Evolutionary conservation across 2,329 filamentous ascomycete genomes (phyloP).

Genomic region (Colletotrichum nymphaeae): DNA sequence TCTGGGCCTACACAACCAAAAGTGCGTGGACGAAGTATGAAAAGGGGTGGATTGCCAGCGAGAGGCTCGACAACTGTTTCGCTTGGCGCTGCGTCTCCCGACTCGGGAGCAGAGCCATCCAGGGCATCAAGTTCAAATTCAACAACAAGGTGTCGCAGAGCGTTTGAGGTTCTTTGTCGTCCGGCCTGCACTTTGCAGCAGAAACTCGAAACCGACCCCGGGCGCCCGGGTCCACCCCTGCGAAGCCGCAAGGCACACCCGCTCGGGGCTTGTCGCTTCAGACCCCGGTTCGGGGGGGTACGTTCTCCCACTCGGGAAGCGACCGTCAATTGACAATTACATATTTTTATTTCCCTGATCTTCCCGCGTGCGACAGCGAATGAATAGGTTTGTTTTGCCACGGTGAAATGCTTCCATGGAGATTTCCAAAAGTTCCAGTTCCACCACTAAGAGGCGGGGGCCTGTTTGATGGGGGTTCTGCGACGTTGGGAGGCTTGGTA

Average conservation of each 20-base stretch:
- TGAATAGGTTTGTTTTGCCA: not conserved
- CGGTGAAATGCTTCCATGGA: not conserved
- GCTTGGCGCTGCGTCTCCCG: slow-evolving; percentile 17
- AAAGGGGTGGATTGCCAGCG: not conserved
- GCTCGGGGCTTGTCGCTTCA: slow-evolving; percentile 2
- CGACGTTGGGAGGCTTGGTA: not conserved
- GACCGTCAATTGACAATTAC: not conserved
- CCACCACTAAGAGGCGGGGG: not conserved
- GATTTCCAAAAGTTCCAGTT: not conserved
- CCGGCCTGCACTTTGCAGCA: not conserved
- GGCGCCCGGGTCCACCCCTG: slow-evolving; percentile 21
- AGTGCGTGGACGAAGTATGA: not conserved
- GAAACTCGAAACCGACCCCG: slow-evolving; percentile 22
- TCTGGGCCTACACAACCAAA: not conserved
- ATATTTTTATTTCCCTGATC: not conserved
- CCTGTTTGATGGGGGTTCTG: not conserved
- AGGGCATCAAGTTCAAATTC: not conserved
- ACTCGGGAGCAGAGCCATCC: slow-evolving; percentile 25
- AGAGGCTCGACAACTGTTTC: slow-evolving; percentile 24
- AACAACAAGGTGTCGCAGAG: slow-evolving; percentile 28
- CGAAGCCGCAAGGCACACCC: not conserved
- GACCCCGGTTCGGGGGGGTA: slow-evolving; percentile 3
- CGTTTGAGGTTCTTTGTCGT: slow-evolving; percentile 26
- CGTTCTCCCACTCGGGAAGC: not conserved
- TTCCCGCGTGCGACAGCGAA: not conserved